These are phyloP conservation scores for Dictyostelium capitatum DNA, from an alignment of 78 protist species.

Conservation along the genomic window DNA sequence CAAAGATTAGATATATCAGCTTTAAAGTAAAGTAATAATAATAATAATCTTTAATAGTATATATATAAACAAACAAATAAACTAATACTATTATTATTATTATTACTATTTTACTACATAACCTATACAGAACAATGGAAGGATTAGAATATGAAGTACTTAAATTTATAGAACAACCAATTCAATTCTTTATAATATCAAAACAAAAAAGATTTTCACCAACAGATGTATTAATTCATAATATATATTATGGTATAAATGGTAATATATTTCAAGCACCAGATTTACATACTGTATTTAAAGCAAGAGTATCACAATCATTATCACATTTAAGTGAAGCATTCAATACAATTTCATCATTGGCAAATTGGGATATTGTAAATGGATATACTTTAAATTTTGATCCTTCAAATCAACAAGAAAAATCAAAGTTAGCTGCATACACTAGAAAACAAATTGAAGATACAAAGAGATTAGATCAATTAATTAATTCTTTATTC, in stretches of 20 bases:
- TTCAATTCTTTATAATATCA: conserved; percentile 37
- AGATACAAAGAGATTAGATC: conserved; percentile 63
- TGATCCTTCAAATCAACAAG: conserved; percentile 56
- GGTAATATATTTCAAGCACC: conserved; percentile 74
- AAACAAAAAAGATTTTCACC: conserved; percentile 49
- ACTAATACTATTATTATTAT: neutral
- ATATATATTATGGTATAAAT: conserved; percentile 50
- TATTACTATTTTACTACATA: no score
- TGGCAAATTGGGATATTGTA: conserved; percentile 50
- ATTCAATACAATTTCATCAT: conserved; percentile 23
- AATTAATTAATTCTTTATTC: conserved; percentile 34
- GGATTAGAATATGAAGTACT: conserved; percentile 65
- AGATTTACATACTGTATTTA: conserved; percentile 29
- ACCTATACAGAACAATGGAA: conserved; percentile 3
- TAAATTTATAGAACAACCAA: conserved; percentile 4
- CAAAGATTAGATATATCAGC: conserved; percentile 66
- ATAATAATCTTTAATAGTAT: neutral
- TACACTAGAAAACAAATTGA: conserved; percentile 64
- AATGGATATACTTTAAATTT: conserved; percentile 40
- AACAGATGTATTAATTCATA: conserved; percentile 17
- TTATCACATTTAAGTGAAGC: conserved; percentile 45
- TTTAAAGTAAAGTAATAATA: conserved; percentile 33
- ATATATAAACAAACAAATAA: neutral
- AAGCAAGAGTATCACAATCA: conserved; percentile 51
- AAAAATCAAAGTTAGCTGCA: conserved; percentile 39